These are phyloP conservation scores for Botryotinia convoluta DNA, from an alignment of 2,329 filamentous ascomycete species.

Conservation along the genomic window DNA sequence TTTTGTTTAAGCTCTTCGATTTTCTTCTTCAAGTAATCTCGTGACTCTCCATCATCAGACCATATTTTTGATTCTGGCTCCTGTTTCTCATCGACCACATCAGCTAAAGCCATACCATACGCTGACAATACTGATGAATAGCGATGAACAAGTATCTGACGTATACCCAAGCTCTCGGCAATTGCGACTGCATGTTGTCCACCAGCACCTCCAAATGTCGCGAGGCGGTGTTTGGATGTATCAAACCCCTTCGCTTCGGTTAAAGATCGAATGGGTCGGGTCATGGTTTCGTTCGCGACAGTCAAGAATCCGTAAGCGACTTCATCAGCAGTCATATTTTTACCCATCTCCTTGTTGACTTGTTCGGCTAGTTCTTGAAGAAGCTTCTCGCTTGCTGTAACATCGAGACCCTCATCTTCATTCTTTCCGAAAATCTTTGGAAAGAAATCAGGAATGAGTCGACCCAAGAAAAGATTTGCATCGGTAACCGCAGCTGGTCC, in stretches of 20 bases:
- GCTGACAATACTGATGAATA: slow-evolving; percentile 89
- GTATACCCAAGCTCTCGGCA: slow-evolving; percentile 78
- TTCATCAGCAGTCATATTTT: slow-evolving; percentile 73
- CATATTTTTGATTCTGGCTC: slow-evolving; percentile 67
- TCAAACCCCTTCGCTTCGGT: slow-evolving; percentile 93
- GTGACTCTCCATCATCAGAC: slow-evolving; percentile 56
- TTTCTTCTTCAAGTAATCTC: slow-evolving; percentile 64
- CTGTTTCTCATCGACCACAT: slow-evolving; percentile 89
- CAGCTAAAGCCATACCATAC: slow-evolving; percentile 89
- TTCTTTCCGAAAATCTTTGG: slow-evolving; percentile 93
- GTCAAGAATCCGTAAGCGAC: slow-evolving; percentile 87
- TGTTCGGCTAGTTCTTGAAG: slow-evolving; percentile 74
- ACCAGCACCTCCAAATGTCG: slow-evolving; percentile 88
- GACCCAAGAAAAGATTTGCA: slow-evolving; percentile 81
- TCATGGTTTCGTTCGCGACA: slow-evolving; percentile 91
- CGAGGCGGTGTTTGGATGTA: slow-evolving; percentile 83
- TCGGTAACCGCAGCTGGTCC: slow-evolving; percentile 89
- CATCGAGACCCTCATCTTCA: slow-evolving; percentile 77
- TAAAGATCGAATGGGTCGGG: slow-evolving; percentile 80
- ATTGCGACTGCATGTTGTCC: slow-evolving; percentile 93
- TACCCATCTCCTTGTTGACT: slow-evolving; percentile 73
- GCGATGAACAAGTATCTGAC: slow-evolving; percentile 79
- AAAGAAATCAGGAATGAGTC: slow-evolving; percentile 86
- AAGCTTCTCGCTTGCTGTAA: slow-evolving; percentile 69
- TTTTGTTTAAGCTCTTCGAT: slow-evolving; percentile 78